phyloP scores from a whole-genome alignment of 2,329 filamentous ascomycete genomes.

The Hirsutella minnesotensis region DNA sequence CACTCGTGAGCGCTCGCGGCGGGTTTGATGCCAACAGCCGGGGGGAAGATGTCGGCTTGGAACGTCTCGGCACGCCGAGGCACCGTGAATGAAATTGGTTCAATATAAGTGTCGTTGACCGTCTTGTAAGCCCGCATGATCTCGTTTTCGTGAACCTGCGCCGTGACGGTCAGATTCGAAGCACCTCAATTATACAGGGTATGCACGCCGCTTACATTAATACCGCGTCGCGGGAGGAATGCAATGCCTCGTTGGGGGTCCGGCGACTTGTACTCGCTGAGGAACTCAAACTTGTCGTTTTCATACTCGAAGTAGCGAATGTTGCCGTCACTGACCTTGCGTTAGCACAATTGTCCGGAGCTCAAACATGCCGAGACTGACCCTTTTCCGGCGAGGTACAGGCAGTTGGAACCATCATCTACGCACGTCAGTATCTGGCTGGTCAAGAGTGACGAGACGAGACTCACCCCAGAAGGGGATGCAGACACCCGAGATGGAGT shows the following conservation, averaged over 20 bases:
- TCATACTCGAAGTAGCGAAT: constrained; percentile 98
- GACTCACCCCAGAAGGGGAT: constrained; percentile 91
- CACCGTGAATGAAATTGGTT: constrained; percentile 95
- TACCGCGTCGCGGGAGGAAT: constrained; percentile 87
- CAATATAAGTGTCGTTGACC: constrained; percentile 85
- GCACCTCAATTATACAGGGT: not conserved
- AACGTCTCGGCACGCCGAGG: constrained; percentile 87
- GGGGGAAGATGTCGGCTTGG: constrained; percentile 94
- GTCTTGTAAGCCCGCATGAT: constrained; percentile 95
- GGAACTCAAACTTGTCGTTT: constrained; percentile 96
- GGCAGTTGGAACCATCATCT: constrained; percentile 85
- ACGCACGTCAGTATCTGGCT: constrained; percentile 10
- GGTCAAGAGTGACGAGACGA: not conserved
- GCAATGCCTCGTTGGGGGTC: constrained; percentile 92
- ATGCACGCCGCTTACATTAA: constrained; percentile 52
- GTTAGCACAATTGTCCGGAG: constrained; percentile 5
- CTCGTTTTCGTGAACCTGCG: constrained; percentile 82
- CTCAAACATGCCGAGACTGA: constrained; percentile 36
- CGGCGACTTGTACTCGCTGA: constrained; percentile 93
- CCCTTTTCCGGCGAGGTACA: constrained; percentile 97
- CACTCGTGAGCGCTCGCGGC: constrained; percentile 73
- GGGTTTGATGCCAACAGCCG: constrained; percentile 67
- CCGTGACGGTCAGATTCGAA: constrained; percentile 10
- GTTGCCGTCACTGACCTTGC: constrained; percentile 69
- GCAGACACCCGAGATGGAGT: constrained; percentile 94